Base-by-base conservation (phyloP, 1,139 yeast genomes). In the Entelexis paramagnoliae region DNA sequence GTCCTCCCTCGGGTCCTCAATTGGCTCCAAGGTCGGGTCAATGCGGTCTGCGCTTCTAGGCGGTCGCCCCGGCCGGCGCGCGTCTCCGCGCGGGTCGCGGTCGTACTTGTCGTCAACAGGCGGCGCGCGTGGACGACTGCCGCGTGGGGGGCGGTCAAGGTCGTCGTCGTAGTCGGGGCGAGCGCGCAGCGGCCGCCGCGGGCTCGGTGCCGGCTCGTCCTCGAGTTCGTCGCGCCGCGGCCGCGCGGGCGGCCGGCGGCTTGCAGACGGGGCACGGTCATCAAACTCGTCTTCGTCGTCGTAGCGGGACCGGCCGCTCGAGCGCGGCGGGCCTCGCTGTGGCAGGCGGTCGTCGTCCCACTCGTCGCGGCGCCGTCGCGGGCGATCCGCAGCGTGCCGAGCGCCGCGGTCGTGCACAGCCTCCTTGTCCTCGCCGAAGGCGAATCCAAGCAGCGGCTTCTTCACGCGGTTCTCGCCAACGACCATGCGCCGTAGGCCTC, bases 401-500 rank as follows among this genome's bases (percentile, higher is more conserved):
- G 20, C 20, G 9, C 14, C 11, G 24, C 19, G 16, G 36, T 36
- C 28, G 41, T 14, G 28, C 17, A 26, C 47, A 26, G 29, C 47
- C n/a, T 48, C 42, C 26, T 35, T 28, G 33, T 35, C 38, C 17
- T 43, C 46, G 20, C 46, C 47, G 51, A 56, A 56, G 28, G 51
- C 35, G 2, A 36, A 10, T 24, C 58, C 51, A 19, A 55, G 51
- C 44, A 55, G 42, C 17, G 58, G 58, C 51, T 52, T 46, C 22
- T 26, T 39, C 11, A 52, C 38, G 26, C 44, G 47, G 35, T 49
- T 32, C 35, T 52, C 56, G 10, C 58, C 56, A 11, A 50, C 32
- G 5, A 42, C 36, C 28, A 26, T 30, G 19, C 29, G 28, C 4
- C 46, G 28, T 13, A 42, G 29, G n/a, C 46, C 46, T 30, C 46